Evolutionary conservation across 1,284 basidiomycete species (phyloP).

Genomic region (Chalciporus piperatoides): DNA sequence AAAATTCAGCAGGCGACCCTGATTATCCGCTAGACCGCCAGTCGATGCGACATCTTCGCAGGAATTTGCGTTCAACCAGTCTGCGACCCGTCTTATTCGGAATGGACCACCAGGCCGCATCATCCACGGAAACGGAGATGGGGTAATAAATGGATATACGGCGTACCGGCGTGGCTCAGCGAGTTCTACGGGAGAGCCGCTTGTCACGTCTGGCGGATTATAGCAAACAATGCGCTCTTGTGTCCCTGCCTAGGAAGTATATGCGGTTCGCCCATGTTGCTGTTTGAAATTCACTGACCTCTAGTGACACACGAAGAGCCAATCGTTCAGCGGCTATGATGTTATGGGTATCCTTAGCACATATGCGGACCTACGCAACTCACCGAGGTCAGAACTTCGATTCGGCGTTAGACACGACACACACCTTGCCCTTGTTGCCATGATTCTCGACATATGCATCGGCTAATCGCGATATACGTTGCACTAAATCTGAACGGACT

Average conservation of each 20-base stretch:
- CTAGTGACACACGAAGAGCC: slow-evolving; percentile 45
- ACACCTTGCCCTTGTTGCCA: slow-evolving; percentile 44
- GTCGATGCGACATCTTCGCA: slow-evolving; percentile 36
- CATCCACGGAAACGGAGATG: slow-evolving; percentile 47
- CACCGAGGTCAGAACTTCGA: neutral
- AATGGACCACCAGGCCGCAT: slow-evolving; percentile 45
- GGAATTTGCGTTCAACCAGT: slow-evolving; percentile 46
- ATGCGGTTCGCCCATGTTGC: neutral
- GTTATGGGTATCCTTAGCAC: slow-evolving; percentile 41
- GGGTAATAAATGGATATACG: slow-evolving; percentile 59
- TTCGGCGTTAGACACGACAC: slow-evolving; percentile 1
- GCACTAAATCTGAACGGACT: slow-evolving; percentile 45
- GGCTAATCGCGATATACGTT: slow-evolving; percentile 62
- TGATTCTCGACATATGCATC: slow-evolving; percentile 58
- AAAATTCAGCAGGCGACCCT: slow-evolving; percentile 33
- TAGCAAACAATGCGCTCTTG: slow-evolving; percentile 32
- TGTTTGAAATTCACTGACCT: slow-evolving; percentile 38
- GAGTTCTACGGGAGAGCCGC: slow-evolving; percentile 26
- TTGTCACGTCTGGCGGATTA: slow-evolving; percentile 34
- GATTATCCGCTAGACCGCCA: slow-evolving; percentile 36
- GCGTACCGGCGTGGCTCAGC: slow-evolving; percentile 43
- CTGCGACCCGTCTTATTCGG: slow-evolving; percentile 55
- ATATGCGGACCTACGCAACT: slow-evolving; percentile 49
- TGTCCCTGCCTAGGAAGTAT: slow-evolving; percentile 15
- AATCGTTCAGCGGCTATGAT: slow-evolving; percentile 50